phyloP scores from a whole-genome alignment of 306 rosid genomes.

The Prunus padus region DNA sequence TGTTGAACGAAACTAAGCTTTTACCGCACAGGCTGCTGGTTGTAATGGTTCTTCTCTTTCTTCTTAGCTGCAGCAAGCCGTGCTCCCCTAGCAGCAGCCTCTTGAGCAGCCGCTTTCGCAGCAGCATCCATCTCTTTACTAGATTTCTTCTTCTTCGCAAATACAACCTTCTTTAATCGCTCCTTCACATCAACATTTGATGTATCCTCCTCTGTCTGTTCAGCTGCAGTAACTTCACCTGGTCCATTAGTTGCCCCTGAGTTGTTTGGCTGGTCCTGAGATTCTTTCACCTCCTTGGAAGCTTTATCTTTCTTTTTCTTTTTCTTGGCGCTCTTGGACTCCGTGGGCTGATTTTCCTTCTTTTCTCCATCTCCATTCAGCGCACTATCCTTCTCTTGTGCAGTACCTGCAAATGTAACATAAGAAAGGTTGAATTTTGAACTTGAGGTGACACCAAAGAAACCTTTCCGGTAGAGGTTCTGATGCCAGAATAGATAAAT shows the following conservation, averaged over 20 bases:
- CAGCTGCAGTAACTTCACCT: slow-evolving; percentile 40
- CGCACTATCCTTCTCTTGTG: slow-evolving; percentile 52
- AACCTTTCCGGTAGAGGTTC: background rate
- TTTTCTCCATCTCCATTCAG: slow-evolving; percentile 61
- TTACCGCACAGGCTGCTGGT: slow-evolving; percentile 89
- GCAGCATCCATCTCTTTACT: slow-evolving; percentile 82
- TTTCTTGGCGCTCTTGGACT: slow-evolving; percentile 73
- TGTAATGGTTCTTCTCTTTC: slow-evolving; percentile 93
- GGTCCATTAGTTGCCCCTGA: slow-evolving; percentile 44
- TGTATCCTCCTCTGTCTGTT: slow-evolving; percentile 57
- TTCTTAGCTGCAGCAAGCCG: slow-evolving; percentile 88
- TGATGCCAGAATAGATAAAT: background rate
- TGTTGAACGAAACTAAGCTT: slow-evolving; percentile 31
- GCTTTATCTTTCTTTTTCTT: slow-evolving; percentile 92
- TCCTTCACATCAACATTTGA: slow-evolving; percentile 74
- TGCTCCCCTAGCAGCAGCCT: slow-evolving; percentile 87
- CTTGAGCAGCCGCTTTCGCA: slow-evolving; percentile 81
- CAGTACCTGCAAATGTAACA: slow-evolving; percentile 41
- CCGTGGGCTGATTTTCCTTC: slow-evolving; percentile 51
- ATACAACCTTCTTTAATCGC: slow-evolving; percentile 78
- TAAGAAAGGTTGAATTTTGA: slow-evolving; percentile 10
- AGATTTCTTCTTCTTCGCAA: slow-evolving; percentile 79
- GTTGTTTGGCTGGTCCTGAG: slow-evolving; percentile 54
- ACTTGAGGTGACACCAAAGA: background rate
- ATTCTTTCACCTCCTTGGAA: slow-evolving; percentile 73